A percentile compares a stretch with the other conserved stretches of the same genome.
phyloP scores from a whole-genome alignment of 345 rosid species.

The Cochlearia excelsa region DNA sequence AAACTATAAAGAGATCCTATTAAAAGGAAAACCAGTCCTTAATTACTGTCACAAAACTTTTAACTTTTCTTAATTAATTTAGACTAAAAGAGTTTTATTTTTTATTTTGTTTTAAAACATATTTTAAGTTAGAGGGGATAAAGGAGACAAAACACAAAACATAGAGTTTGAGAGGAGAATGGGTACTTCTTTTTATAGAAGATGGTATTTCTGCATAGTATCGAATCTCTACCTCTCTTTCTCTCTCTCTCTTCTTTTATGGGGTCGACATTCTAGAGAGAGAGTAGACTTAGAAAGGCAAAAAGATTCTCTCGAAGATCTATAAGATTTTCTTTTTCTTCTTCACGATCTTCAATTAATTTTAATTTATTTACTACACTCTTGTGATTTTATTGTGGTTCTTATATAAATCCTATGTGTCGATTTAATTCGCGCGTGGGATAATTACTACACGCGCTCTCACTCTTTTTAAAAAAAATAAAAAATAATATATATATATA shows the following conservation, averaged over 20 bases:
- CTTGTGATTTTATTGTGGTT: constrained; percentile 18
- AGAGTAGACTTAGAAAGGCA: constrained; percentile 14
- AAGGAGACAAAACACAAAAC: constrained; percentile 35
- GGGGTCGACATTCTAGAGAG: background rate
- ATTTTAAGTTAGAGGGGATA: background rate
- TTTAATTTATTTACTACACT: background rate
- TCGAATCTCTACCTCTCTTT: constrained; percentile 25
- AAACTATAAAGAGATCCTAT: constrained; percentile 12
- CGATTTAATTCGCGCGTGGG: constrained; percentile 23
- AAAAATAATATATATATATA: background rate
- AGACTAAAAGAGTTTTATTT: background rate
- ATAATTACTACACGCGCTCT: constrained; percentile 3
- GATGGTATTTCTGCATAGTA: constrained; percentile 20
- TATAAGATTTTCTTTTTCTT: constrained; percentile 35
- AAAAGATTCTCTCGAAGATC: constrained; percentile 39
- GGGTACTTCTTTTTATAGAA: constrained; percentile 40
- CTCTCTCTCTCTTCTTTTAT: constrained; percentile 16
- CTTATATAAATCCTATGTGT: constrained; percentile 19
- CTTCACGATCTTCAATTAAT: constrained; percentile 2
- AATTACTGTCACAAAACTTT: background rate
- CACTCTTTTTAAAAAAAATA: background rate
- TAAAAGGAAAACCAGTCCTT: constrained; percentile 16
- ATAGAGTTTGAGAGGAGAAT: constrained; percentile 35
- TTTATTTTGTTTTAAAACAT: no score
- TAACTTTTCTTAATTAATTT: background rate